phyloP scores from a whole-genome alignment of 345 rosid species.

The Hevea brasiliensis region DNA sequence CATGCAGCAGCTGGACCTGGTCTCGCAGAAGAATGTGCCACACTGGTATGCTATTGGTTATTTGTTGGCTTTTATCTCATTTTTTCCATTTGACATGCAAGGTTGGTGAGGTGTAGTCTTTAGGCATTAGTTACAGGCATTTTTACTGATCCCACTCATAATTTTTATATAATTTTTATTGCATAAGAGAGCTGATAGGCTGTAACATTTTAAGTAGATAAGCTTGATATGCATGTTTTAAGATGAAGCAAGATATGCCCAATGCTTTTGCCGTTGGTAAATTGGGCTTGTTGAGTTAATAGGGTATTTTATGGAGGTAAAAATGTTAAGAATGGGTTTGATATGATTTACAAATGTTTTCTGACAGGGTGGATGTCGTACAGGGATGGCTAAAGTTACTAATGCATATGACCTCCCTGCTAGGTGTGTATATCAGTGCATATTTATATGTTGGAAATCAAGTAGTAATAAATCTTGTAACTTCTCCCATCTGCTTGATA shows the following conservation, averaged over 20 bases:
- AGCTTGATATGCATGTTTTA: background rate
- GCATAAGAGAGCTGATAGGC: constrained; percentile 1
- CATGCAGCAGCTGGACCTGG: constrained; percentile 96
- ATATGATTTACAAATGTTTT: constrained; percentile 25
- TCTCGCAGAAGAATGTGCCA: constrained; percentile 90
- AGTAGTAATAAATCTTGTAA: background rate
- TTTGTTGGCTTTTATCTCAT: constrained; percentile 7
- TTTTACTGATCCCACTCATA: background rate
- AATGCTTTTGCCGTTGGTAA: background rate
- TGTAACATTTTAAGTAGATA: background rate
- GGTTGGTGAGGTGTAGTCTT: background rate
- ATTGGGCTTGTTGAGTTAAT: constrained; percentile 5
- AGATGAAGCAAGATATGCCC: background rate
- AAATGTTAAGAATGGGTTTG: constrained; percentile 8
- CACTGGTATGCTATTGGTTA: constrained; percentile 50
- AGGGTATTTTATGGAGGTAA: constrained; percentile 4
- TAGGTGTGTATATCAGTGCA: constrained; percentile 50
- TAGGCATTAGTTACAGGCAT: background rate
- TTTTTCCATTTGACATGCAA: constrained; percentile 5
- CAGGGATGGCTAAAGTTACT: constrained; percentile 97
- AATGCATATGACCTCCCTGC: constrained; percentile 95
- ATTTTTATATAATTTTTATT: background rate
- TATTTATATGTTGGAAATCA: constrained; percentile 10
- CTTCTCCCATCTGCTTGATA: background rate
- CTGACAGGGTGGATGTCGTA: constrained; percentile 91